These are phyloP conservation scores for Phanerochaete sordida DNA, from an alignment of 768 basidiomycete genomes.

Conservation along the genomic window DNA sequence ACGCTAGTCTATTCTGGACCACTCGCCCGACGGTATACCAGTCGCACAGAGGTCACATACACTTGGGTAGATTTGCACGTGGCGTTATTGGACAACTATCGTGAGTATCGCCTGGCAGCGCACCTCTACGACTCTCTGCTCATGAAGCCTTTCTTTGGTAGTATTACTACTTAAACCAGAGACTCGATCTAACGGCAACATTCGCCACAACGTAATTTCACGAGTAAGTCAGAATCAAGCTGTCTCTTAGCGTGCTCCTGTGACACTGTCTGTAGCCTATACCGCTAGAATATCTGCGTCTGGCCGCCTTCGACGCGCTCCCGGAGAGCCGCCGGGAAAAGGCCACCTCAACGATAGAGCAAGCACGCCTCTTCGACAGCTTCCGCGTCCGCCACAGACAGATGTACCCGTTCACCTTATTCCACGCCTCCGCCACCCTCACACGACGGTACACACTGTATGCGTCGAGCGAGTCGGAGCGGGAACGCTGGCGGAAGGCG, in stretches of 20 bases:
- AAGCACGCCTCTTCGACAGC: slow-evolving; percentile 44
- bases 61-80: slow-evolving; percentile 70
- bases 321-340: slow-evolving; percentile 65
- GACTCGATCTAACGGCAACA: slow-evolving; percentile 41
- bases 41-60: slow-evolving; percentile 53
- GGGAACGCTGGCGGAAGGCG: slow-evolving; percentile 61
- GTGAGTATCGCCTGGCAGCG: slow-evolving; percentile 36
- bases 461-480: slow-evolving; percentile 49
- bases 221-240: slow-evolving; percentile 44
- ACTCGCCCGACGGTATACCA: slow-evolving; percentile 53
- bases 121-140: not conserved
- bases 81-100: slow-evolving; percentile 72
- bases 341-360: slow-evolving; percentile 23
- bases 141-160: slow-evolving; percentile 20
- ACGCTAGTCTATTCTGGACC: slow-evolving; percentile 66
- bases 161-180: slow-evolving; percentile 68
- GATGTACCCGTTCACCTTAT: slow-evolving; percentile 76
- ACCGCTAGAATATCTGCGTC: slow-evolving; percentile 72
- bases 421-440: slow-evolving; percentile 56
- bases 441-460: slow-evolving; percentile 72
- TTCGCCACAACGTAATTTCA: slow-evolving; percentile 55
- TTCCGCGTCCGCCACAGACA: slow-evolving; percentile 49
- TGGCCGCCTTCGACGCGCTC: slow-evolving; percentile 58
- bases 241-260: not conserved
- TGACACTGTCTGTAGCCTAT: slow-evolving; percentile 52